Base-by-base conservation (phyloP, 768 basidiomycete genomes). In the Serendipita sp. region DNA sequence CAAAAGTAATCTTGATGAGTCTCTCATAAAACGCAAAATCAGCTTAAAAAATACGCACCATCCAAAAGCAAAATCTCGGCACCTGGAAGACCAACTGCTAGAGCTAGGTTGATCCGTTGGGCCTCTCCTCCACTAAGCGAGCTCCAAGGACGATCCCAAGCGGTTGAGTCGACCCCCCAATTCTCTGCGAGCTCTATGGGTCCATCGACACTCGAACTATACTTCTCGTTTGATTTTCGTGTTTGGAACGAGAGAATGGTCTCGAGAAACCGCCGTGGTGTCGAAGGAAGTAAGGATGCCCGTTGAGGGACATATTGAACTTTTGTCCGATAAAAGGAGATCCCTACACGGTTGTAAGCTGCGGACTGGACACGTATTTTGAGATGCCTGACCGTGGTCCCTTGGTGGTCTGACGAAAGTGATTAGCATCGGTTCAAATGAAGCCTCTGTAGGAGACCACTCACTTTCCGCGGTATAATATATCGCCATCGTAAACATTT, bases 291-390 rank as follows among this genome's bases (percentile, higher is more conserved):
- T n/a, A 94, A 76, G 1, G 90, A 87, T 0, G 92, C 86, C 42
- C 92, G 77, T 72, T 95, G 92, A 0, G 92, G 91, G 26, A 94
- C 84, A 70, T 95, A 95, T 64, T 85, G 79, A 2, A 95, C 83
- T 62, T 78, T 79, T 0, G 85, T 90, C 60, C 92, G 82, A 73
- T 84, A 95, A 17, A 70, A 69, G 2, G 92, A 89, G 24, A 92
- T 80, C 13, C 34, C 34, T 38, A 14, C 5, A 7, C 1, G 5
- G 86, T 90, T 86, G 68, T 34, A 42, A 50, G 67, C 76, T 75
- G 42, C 74, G 73, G 63, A 74, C 76, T 22, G 84, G 79, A 31
- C 77, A 73, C 61, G 83, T 45, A 42, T 41, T 22, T n/a, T 61
- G 14, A 69, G 7, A 14, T 38, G 34, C 34, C 14, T 14, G 14